Percentiles rank a stretch among this genome's conserved stretches.
phyloP scores from a whole-genome alignment of 169 alveolate species.

The Eimeria mitis region DNA sequence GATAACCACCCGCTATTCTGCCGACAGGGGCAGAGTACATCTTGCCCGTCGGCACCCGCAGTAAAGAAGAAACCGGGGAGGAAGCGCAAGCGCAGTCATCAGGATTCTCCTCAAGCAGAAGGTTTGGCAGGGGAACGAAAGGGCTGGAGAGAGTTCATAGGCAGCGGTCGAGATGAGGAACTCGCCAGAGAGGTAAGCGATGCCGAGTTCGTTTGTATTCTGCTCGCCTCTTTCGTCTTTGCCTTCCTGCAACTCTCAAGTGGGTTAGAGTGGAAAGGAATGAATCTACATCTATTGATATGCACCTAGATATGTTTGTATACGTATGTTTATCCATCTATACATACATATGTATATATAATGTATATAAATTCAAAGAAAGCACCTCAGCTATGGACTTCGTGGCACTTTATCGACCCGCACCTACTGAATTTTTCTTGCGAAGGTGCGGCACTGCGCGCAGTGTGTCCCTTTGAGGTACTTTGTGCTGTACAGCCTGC shows the following conservation, averaged over 20 bases:
- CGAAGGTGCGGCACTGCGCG: neutral
- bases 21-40: neutral
- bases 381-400: no score
- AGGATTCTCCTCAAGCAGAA: neutral
- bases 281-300: neutral
- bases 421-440: no score
- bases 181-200: constrained; percentile 24
- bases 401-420: no score
- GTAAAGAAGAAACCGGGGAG: constrained; percentile 14
- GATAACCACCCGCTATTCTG: constrained; percentile 47
- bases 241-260: neutral
- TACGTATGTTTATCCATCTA: neutral
- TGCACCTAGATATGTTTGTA: neutral
- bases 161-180: constrained; percentile 21
- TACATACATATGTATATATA: neutral
- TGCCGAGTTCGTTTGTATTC: no score
- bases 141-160: constrained; percentile 51
- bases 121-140: neutral
- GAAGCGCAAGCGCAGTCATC: neutral
- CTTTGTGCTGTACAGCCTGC: neutral
- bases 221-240: neutral
- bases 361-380: neutral
- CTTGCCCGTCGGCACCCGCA: neutral
- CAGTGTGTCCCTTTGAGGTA: neutral
- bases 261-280: neutral